A percentile compares a stretch with the other conserved stretches of the same genome.
Conservation (phyloP, 83 land plant genomes). For the Larix sibirica region DNA sequence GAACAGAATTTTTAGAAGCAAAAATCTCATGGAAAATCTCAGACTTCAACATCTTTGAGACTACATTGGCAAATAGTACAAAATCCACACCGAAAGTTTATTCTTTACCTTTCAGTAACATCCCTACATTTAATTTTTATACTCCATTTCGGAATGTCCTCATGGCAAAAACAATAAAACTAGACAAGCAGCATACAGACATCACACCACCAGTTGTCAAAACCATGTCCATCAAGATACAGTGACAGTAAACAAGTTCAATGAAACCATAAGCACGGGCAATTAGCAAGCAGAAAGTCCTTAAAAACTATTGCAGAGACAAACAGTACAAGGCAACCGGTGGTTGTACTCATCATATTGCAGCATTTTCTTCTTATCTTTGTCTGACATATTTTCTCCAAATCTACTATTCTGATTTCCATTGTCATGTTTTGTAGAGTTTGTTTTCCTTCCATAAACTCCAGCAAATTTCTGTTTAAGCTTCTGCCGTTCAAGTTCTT, state of each 20-base stretch:
- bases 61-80: not conserved
- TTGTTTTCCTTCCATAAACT: conserved; percentile 11
- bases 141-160: not conserved
- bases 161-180: not conserved
- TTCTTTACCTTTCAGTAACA: not conserved
- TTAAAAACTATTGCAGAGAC: not conserved
- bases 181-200: not conserved
- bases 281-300: not conserved
- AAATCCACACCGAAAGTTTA: not conserved
- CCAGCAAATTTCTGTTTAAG: conserved; percentile 12
- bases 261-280: not conserved
- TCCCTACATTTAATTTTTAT: not conserved
- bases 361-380: conserved; percentile 5
- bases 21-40: not conserved
- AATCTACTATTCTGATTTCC: conserved; percentile 1
- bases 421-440: not conserved
- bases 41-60: not conserved
- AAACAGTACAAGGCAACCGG: not conserved
- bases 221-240: not conserved
- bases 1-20: not conserved
- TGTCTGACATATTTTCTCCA: not conserved
- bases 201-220: not conserved
- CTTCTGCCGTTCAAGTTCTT: conserved; percentile 15
- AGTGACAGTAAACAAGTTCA: not conserved
- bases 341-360: conserved; percentile 10